Conservation (phyloP, 257 asterid species). For the Jacaranda mimosifolia region DNA sequence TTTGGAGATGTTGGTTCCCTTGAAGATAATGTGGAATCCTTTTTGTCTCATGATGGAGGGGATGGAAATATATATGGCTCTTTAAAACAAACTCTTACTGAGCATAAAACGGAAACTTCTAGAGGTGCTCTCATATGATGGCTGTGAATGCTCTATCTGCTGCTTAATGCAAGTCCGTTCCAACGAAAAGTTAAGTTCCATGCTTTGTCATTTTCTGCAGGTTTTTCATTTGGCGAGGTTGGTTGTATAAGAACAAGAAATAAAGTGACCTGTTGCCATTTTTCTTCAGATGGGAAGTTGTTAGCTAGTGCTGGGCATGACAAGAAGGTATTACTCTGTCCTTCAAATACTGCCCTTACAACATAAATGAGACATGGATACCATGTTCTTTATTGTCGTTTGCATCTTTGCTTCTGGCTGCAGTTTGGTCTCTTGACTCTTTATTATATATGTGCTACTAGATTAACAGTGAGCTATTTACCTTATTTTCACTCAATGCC, state of each 20-base stretch:
- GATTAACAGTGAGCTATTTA: not conserved
- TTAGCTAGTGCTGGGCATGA: conserved; percentile 98
- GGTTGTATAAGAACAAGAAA: conserved; percentile 89
- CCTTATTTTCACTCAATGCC: not conserved
- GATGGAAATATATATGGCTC: conserved; percentile 88
- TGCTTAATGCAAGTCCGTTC: conserved; percentile 28
- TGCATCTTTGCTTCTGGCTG: conserved; percentile 8
- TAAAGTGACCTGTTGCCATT: conserved; percentile 94
- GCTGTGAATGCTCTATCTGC: conserved; percentile 11
- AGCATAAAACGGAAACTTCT: conserved; percentile 77
- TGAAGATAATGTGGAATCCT: conserved; percentile 94
- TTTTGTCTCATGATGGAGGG: conserved; percentile 87
- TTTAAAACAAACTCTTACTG: conserved; percentile 64
- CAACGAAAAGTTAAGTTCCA: conserved; percentile 3
- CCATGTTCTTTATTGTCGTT: conserved; percentile 14
- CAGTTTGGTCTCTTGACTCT: conserved; percentile 1
- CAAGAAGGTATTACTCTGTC: conserved; percentile 67
- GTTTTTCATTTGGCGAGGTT: conserved; percentile 85
- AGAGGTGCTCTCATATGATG: conserved; percentile 60
- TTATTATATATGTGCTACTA: not conserved
- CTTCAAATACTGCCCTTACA: not conserved
- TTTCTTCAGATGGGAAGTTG: conserved; percentile 96
- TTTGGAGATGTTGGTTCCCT: conserved; percentile 89
- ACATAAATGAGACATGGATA: conserved; percentile 5
- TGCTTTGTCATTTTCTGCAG: conserved; percentile 39